Base-by-base conservation (phyloP, 73 alveolate species). In the Diophrys appendiculata region DNA sequence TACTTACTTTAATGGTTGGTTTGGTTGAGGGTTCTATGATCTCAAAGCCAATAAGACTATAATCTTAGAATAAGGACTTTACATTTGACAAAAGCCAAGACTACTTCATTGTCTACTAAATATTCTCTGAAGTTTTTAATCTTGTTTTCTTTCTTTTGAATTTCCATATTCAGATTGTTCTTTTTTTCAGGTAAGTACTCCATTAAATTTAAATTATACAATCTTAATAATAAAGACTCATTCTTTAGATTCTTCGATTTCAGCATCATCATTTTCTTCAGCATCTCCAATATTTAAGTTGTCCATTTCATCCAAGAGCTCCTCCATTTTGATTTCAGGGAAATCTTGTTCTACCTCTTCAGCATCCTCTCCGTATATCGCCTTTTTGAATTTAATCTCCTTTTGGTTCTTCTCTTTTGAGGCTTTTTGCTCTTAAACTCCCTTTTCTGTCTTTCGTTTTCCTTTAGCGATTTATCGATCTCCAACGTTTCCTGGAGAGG, bases 81-180 rank as follows among this genome's bases (percentile, higher is more conserved):
- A 84, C 86, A 83, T 70, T 88, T 88, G 32, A 83, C 91, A 30
- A 84, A 28, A 31, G 81, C 73, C 55, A 84, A 87, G 76, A 84
- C 91, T 27, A 88, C 90, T 24, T 86, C 91, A 25, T 84, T 77
- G 60, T 88, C 86, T 52, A 90, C 95, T 30, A 88, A 69, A 73
- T 88, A 88, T 68, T 88, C 90, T 70, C 95, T 67, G 80, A 88
- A 88, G 18, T 83, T 65, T 26, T 70, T 76, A 2, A 78, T 25
- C 77, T 88, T 88, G 29, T 83, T 75, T 52, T 89, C 90, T 76
- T 84, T 89, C 72, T 75, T 82, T 72, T 52, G 29, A 30, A 65
- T 60, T 33, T 77, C 65, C 35, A 78, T 69, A 28, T 65, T 54
- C 33, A 28, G 79, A 8, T 77, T 65, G 8, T 78, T 52, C 69